phyloP scores from a whole-genome alignment of 441 rosid genomes.

The Hura crepitans region DNA sequence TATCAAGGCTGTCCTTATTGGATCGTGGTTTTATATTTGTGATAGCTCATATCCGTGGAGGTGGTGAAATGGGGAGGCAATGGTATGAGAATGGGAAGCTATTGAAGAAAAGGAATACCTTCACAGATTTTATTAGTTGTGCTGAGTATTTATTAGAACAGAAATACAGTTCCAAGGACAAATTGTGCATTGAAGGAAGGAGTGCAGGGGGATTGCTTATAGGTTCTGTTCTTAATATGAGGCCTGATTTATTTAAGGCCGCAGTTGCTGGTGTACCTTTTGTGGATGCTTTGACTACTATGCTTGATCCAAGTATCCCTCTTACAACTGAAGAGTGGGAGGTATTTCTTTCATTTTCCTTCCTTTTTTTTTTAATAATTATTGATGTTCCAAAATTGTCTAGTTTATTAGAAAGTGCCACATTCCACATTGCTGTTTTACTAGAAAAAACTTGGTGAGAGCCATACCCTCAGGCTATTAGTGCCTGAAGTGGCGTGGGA shows the following conservation, averaged over 20 bases:
- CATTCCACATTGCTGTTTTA: background rate
- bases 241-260: constrained; percentile 88
- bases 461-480: no score
- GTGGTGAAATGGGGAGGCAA: constrained; percentile 96
- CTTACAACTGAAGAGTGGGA: constrained; percentile 97
- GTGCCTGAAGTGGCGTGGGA: no score
- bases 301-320: constrained; percentile 90
- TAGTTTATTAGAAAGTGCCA: background rate
- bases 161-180: constrained; percentile 67
- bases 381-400: background rate
- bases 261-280: constrained; percentile 91
- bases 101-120: constrained; percentile 76
- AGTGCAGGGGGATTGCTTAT: constrained; percentile 92
- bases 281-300: constrained; percentile 86
- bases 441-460: background rate
- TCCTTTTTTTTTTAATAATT: background rate
- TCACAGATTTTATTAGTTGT: constrained; percentile 74
- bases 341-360: constrained; percentile 46
- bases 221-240: constrained; percentile 91
- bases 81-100: constrained; percentile 95
- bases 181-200: constrained; percentile 76
- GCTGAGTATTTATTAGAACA: constrained; percentile 70
- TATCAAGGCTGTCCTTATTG: constrained; percentile 68
- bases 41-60: constrained; percentile 89
- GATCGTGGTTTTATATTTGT: constrained; percentile 84